Base-by-base conservation (phyloP, 208 protist species). In the Leishmania arabica region DNA sequence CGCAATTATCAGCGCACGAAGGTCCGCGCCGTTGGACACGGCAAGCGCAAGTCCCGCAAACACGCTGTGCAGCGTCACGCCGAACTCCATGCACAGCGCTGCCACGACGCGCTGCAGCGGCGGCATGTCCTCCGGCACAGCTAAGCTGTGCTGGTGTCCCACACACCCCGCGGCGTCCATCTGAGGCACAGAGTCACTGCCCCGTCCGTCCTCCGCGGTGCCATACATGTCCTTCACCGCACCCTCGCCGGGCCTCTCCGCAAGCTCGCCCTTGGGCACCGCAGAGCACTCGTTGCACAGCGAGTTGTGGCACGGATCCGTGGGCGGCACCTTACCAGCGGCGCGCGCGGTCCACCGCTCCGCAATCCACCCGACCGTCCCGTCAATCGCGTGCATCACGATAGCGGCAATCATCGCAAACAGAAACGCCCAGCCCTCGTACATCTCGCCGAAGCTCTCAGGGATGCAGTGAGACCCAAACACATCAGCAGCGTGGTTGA, bases 31-130 rank as follows among this genome's bases (percentile, higher is more conserved):
- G 21, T 53, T 79, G 24, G 85, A 76, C 24, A 93, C 79, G 45
- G 87, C 92, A 31, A 95, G 31, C 1, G 88, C 78, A 13, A 95
- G 68, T 1, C 92, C 92, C 40, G 91, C 83, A 64, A 95, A 92
- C 58, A 95, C 80, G 75, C 88, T 92, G 88, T 95, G 92, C 65
- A 93, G 79, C 58, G 90, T 90, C 42, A 93, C 80, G 15, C 89
- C 90, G 56, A 95, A 90, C 81, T 92, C 90, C 90, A 95, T 90
- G 74, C 89, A 89, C 71, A 93, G 9, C 24, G 90, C 90, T 3
- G 91, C 84, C 1, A 91, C 73, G 27, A 84, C 53, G 49, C 82
- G 81, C 78, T 83, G 84, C 49, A 77, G 54, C 2, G 5, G 17
- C 4, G 77, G 68, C 62, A 78, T 75, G 74, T 85, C 70, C 9